These are phyloP conservation scores for Beta corolliflora DNA, from an alignment of 179 eudicot genomes.

Conservation along the genomic window DNA sequence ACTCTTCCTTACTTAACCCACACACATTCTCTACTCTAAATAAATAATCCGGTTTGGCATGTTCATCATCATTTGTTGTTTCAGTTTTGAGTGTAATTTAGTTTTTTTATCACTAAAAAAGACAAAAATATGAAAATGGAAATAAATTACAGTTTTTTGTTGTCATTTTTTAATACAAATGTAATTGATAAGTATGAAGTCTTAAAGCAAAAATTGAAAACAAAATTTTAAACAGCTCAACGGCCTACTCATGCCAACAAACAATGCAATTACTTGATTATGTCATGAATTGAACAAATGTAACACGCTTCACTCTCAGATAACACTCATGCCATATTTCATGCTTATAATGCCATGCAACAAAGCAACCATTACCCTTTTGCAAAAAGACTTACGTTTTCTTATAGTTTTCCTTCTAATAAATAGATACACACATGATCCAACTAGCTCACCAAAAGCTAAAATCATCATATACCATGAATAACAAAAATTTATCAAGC, in stretches of 20 bases:
- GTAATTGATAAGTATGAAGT: too few species aligned
- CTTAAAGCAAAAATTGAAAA: too few species aligned
- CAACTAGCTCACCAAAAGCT: not conserved
- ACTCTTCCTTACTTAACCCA: too few species aligned
- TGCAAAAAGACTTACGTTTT: not conserved
- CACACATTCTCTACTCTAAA: too few species aligned
- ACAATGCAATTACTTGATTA: not conserved
- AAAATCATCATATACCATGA: not conserved
- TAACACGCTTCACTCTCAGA: not conserved
- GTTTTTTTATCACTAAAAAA: too few species aligned
- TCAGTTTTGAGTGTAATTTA: not conserved
- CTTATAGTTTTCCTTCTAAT: not conserved
- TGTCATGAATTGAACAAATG: not conserved
- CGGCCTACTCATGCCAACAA: not conserved
- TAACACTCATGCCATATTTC: not conserved
- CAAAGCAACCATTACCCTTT: not conserved
- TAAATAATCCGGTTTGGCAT: not conserved
- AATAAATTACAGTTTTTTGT: too few species aligned
- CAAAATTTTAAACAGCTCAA: not conserved
- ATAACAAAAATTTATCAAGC: conserved; percentile 1
- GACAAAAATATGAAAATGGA: too few species aligned
- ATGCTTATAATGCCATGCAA: conserved; percentile 19
- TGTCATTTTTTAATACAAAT: too few species aligned
- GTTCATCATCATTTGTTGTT: not conserved
- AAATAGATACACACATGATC: conserved; percentile 7